A percentile compares a stretch with the other conserved stretches of the same genome.
Evolutionary conservation across 179 eudicot genomes (phyloP).

Genomic region (Heliamphora pulchella): DNA sequence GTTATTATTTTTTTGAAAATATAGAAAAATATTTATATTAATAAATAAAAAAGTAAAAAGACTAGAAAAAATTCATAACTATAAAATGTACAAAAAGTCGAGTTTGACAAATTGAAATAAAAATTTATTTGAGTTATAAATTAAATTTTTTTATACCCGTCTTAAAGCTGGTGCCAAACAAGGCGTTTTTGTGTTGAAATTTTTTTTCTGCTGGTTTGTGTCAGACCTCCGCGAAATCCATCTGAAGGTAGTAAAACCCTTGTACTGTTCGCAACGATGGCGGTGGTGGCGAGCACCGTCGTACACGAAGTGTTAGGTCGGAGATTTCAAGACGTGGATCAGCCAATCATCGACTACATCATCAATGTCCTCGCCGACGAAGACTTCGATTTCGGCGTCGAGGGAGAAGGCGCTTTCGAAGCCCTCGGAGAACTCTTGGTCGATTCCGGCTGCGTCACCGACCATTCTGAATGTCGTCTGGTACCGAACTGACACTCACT

Average conservation of each 20-base stretch:
- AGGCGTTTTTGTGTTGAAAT: too few relatives aligned
- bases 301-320: conserved; percentile 75
- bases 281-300: conserved; percentile 75
- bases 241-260: neutral
- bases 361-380: conserved; percentile 96
- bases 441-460: conserved; percentile 71
- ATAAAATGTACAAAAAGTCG: too few relatives aligned
- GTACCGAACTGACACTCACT: conserved; percentile 25
- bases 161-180: too few relatives aligned
- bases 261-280: conserved; percentile 34
- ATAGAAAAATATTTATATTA: too few relatives aligned
- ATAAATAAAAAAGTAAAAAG: too few relatives aligned
- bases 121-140: too few relatives aligned
- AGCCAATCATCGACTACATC: conserved; percentile 81
- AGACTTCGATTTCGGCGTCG: conserved; percentile 87
- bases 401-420: conserved; percentile 83
- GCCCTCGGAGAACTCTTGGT: conserved; percentile 89
- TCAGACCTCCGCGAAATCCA: neutral
- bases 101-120: too few relatives aligned
- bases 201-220: too few relatives aligned
- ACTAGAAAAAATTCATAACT: too few relatives aligned
- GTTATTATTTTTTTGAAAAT: too few relatives aligned
- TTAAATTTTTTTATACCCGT: too few relatives aligned
- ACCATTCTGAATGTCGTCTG: conserved; percentile 59
- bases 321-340: conserved; percentile 52